These are phyloP conservation scores for Pulveroboletus sp. DNA, from an alignment of 768 basidiomycete genomes.

Conservation along the genomic window DNA sequence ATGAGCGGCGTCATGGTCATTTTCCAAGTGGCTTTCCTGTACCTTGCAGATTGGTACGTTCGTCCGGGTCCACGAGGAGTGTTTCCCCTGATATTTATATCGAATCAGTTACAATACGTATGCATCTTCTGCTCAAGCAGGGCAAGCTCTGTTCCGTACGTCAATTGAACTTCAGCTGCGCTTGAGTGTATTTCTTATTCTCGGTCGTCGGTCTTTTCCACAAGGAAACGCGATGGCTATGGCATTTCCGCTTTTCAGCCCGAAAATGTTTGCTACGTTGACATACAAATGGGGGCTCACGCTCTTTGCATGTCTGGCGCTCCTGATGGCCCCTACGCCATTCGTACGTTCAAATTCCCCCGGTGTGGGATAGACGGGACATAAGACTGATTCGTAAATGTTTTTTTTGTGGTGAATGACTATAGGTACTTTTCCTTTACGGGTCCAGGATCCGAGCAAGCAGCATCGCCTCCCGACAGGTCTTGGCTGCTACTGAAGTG, in stretches of 20 bases:
- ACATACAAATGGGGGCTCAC: conserved; percentile 19
- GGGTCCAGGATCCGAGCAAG: conserved; percentile 31
- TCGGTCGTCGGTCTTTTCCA: neutral
- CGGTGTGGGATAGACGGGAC: neutral
- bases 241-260: conserved; percentile 48
- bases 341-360: conserved; percentile 29
- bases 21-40: conserved; percentile 43
- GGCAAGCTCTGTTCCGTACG: conserved; percentile 44
- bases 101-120: conserved; percentile 37
- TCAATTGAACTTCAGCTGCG: neutral
- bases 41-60: conserved; percentile 48
- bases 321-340: conserved; percentile 42
- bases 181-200: too few relatives aligned
- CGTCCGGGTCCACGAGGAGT: too few relatives aligned
- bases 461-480: conserved; percentile 20
- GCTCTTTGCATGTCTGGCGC: conserved; percentile 37
- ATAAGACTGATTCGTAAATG: neutral
- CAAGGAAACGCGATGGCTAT: conserved; percentile 37
- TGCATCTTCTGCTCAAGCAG: conserved; percentile 53
- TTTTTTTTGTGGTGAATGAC: neutral
- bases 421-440: conserved; percentile 27
- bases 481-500: conserved; percentile 17
- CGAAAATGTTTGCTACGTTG: conserved; percentile 40
- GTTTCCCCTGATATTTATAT: neutral
- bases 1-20: too few relatives aligned